Conservation (phyloP, 371 early-diverging fungal genomes). For the Mucor racemosus region DNA sequence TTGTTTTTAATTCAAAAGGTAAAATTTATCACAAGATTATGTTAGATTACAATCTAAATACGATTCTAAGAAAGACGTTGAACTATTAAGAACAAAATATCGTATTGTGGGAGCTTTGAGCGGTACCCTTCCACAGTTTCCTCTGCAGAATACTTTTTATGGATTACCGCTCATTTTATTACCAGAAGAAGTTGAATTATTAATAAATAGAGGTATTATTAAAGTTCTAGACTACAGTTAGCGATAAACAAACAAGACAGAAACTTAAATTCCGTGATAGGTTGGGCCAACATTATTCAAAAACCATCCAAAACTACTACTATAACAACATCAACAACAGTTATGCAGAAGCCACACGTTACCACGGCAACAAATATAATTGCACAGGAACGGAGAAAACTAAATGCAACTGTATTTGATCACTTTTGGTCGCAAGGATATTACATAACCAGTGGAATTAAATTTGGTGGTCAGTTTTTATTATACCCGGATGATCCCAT, state of each 20-base stretch:
- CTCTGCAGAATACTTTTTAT: slow-evolving; percentile 60
- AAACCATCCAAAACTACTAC: background rate
- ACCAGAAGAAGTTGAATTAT: slow-evolving; percentile 58
- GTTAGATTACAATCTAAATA: background rate
- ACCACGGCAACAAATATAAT: background rate
- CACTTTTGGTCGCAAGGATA: slow-evolving; percentile 58
- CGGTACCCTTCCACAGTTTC: slow-evolving; percentile 58
- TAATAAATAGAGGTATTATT: slow-evolving; percentile 48
- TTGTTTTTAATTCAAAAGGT: slow-evolving; percentile 34
- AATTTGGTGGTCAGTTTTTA: slow-evolving; percentile 72
- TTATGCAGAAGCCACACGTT: background rate
- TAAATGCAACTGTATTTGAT: slow-evolving; percentile 37
- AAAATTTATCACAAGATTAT: background rate
- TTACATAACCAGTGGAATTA: slow-evolving; percentile 59
- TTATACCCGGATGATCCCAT: slow-evolving; percentile 64
- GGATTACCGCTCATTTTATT: slow-evolving; percentile 56
- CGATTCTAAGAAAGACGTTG: slow-evolving; percentile 35
- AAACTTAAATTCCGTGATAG: background rate
- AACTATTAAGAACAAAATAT: slow-evolving; percentile 46
- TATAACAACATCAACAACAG: background rate
- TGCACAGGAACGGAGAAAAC: background rate
- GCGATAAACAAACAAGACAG: slow-evolving; percentile 1
- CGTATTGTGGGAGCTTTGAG: slow-evolving; percentile 61
- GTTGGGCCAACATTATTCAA: slow-evolving; percentile 4
- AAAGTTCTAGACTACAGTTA: background rate